These are phyloP conservation scores for Mrakia hoshinonis DNA, from an alignment of 768 basidiomycete species.

Conservation along the genomic window DNA sequence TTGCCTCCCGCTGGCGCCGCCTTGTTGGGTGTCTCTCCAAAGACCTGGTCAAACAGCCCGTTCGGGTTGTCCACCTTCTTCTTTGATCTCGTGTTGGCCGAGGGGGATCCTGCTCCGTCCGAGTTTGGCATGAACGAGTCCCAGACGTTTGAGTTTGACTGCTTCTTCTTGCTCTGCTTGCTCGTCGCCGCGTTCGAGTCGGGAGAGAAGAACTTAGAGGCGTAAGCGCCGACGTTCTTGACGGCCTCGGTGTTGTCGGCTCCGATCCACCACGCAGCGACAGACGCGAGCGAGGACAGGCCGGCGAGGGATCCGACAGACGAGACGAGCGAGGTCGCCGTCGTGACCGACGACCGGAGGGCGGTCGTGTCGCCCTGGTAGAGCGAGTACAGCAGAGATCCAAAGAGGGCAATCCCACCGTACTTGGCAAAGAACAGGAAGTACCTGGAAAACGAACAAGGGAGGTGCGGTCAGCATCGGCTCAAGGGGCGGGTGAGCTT, in stretches of 20 bases:
- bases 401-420: slow-evolving; percentile 2
- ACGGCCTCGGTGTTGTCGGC: slow-evolving; percentile 3
- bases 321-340: neutral
- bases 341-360: neutral
- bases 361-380: slow-evolving; percentile 12
- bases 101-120: neutral
- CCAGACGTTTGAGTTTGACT: slow-evolving; percentile 6
- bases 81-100: slow-evolving; percentile 1
- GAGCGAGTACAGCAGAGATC: slow-evolving; percentile 1
- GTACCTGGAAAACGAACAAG: neutral
- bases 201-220: neutral
- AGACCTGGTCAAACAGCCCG: slow-evolving; percentile 1
- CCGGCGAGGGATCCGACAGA: neutral
- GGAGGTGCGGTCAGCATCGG: neutral
- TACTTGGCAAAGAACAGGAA: slow-evolving; percentile 10
- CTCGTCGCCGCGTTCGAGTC: neutral
- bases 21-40: slow-evolving; percentile 5
- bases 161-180: neutral
- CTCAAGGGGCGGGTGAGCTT: neutral
- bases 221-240: neutral
- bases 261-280: slow-evolving; percentile 6
- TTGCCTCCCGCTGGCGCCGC: neutral
- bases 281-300: slow-evolving; percentile 1
- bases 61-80: neutral
- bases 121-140: slow-evolving; percentile 1